Conservation (phyloP, 257 asterid genomes). For the Fraxinus anomala region DNA sequence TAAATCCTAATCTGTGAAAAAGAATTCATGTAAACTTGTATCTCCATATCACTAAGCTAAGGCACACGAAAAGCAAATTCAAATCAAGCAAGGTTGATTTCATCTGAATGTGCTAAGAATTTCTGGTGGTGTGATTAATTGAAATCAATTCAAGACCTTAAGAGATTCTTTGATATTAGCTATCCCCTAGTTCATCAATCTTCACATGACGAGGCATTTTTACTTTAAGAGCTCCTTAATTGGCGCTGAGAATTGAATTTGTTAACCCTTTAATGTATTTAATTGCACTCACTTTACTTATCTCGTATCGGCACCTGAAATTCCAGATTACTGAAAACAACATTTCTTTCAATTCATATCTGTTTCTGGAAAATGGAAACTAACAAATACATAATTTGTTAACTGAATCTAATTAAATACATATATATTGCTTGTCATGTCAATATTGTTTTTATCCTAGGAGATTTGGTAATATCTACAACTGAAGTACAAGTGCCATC, state of each 20-base stretch:
- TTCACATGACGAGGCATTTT: background rate
- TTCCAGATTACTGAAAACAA: background rate
- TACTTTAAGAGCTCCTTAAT: background rate
- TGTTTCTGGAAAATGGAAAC: background rate
- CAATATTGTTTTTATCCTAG: background rate
- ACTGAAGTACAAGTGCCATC: background rate
- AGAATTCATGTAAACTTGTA: background rate
- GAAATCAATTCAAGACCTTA: background rate
- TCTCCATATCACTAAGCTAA: too few species aligned
- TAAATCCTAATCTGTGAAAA: background rate
- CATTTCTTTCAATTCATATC: background rate
- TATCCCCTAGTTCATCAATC: background rate
- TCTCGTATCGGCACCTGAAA: background rate
- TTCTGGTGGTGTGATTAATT: background rate
- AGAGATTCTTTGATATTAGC: background rate
- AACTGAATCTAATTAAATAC: background rate
- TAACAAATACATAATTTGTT: background rate
- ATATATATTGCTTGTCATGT: background rate
- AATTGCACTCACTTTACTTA: background rate
- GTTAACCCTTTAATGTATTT: background rate
- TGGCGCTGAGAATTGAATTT: background rate
- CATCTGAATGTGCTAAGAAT: conserved; percentile 6
- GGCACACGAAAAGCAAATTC: background rate
- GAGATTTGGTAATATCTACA: too few species aligned
- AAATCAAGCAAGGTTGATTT: background rate